phyloP scores from a whole-genome alignment of 2,329 filamentous ascomycete genomes.

The Purpureocillium lavendulum region DNA sequence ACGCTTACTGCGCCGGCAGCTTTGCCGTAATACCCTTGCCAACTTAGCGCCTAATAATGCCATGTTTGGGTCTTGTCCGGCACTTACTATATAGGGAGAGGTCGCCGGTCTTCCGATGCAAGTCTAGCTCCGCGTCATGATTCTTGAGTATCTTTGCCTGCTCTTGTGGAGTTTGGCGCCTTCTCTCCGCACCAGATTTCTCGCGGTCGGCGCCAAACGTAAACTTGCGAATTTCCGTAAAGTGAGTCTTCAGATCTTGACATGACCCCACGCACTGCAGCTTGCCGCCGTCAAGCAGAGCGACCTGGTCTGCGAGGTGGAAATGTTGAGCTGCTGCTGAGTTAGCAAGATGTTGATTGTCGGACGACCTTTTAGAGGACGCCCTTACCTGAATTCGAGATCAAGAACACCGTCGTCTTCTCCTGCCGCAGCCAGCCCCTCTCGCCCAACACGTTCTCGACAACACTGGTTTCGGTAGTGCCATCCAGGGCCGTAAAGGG shows the following conservation, averaged over 20 bases:
- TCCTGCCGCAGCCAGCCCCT: neutral
- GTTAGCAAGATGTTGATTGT: neutral
- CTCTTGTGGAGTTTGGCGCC: neutral
- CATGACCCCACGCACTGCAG: neutral
- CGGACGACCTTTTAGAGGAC: neutral
- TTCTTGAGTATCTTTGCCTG: slow-evolving; percentile 9
- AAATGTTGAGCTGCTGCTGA: slow-evolving; percentile 22
- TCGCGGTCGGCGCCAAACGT: no score
- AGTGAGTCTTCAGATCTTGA: neutral
- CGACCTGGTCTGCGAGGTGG: slow-evolving; percentile 29
- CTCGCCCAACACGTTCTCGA: neutral
- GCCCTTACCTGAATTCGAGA: neutral
- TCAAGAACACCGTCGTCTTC: neutral
- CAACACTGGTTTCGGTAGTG: neutral
- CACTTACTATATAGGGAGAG: slow-evolving; percentile 25
- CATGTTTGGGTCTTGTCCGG: neutral
- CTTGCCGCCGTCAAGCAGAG: slow-evolving; percentile 25
- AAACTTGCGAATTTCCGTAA: neutral
- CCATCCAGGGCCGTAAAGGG: neutral
- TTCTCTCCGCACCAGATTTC: no score
- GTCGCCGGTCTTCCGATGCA: slow-evolving; percentile 19
- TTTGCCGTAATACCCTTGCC: neutral
- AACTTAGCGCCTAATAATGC: neutral
- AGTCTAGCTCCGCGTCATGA: slow-evolving; percentile 3
- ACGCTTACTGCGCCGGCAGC: neutral